Base-by-base conservation (phyloP, 1,139 yeast genomes). In the Blastobotrys capitulatus region DNA sequence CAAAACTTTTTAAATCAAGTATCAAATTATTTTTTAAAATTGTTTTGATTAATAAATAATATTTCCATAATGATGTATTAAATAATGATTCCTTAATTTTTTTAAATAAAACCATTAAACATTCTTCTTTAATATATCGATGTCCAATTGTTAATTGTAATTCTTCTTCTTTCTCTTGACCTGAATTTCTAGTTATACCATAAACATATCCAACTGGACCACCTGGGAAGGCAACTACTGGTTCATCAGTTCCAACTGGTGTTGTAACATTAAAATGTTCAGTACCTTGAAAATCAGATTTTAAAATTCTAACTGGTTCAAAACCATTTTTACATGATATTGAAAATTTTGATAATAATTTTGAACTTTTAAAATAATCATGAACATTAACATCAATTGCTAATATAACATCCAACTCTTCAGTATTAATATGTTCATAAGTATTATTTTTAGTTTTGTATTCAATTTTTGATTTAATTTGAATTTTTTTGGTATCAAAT, bases 321-420 rank as follows among this genome's bases (percentile, higher is more conserved):
- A 67, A 68, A 0, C 73, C 56, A 31, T 74, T 74, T 1, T 83
- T 72, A 2, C 88, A 75, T 10, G 88, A 83, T 41, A 86, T 73
- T 20, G 83, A 79, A 60, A 83, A 86, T 56, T 80, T 82, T 2
- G 90, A 82, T 57, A 78, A 83, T 1, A 86, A 69, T 46, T 72
- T 71, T 8, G 75, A 66, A 1, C 75, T 62, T 51, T 77, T 78
- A 68, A 85, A 85, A 13, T 82, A 79, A 62, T 86, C 95, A 59
- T 84, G 90, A 1, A 86, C 94, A 2, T 86, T 78, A 1, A 86
- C 90, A 0, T 89, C 82, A 35, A 86, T 69, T 1, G 80, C 70
- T 5, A 80, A 74, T 3, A 58, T 51, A 13, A 59, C 53, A 27
- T 60, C 60, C 1, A 62, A 51, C 10, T 52, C 52, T 15, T 55